Conservation (phyloP, 2,329 filamentous ascomycete species). For the Curvularia verruculosa region DNA sequence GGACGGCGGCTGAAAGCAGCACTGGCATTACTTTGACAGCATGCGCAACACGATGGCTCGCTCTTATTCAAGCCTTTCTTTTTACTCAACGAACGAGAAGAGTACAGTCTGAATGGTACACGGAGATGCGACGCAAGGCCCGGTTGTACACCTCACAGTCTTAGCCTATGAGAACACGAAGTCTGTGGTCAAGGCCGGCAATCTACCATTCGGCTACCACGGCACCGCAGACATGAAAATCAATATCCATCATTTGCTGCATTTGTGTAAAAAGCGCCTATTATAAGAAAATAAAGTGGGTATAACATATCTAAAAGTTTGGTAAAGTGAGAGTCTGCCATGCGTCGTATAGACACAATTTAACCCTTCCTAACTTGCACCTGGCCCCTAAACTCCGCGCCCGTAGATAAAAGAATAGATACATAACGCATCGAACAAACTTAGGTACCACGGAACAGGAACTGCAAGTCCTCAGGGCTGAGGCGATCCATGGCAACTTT, state of each 20-base stretch:
- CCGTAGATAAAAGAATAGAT: background rate
- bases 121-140: background rate
- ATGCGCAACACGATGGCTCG: background rate
- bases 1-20: background rate
- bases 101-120: background rate
- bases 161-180: background rate
- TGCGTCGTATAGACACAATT: background rate
- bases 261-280: background rate
- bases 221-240: background rate
- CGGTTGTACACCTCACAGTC: background rate
- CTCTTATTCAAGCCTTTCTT: background rate
- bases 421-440: background rate
- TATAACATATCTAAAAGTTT: background rate
- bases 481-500: conserved; percentile 89
- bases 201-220: conserved; percentile 1
- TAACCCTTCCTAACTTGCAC: background rate
- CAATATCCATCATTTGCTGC: background rate
- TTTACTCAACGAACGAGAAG: no score
- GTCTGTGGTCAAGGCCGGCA: background rate
- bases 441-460: conserved; percentile 82
- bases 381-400: background rate
- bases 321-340: background rate
- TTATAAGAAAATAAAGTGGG: background rate
- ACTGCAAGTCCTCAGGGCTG: conserved; percentile 90
- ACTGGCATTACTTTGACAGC: background rate